phyloP scores from a whole-genome alignment of 805 yeast genomes.

The Lipomyces yamadae region DNA sequence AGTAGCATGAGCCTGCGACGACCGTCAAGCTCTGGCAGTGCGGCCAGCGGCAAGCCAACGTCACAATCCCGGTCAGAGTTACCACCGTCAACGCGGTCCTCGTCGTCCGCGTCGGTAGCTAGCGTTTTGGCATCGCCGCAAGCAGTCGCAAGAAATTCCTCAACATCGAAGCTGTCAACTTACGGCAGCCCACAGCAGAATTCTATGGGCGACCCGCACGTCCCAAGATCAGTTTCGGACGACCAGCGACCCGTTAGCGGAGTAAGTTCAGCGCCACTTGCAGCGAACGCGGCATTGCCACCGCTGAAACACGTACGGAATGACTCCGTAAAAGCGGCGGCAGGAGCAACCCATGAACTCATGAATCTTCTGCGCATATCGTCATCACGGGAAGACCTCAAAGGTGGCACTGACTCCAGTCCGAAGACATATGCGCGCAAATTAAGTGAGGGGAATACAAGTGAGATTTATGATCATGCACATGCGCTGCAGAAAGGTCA shows the following conservation, averaged over 20 bases:
- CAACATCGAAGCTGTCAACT: not conserved
- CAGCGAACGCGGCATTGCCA: not conserved
- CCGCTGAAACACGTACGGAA: not conserved
- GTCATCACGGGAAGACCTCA: not conserved
- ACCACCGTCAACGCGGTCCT: not conserved
- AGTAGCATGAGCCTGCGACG: not conserved
- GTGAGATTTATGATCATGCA: not conserved
- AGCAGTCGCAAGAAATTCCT: not conserved
- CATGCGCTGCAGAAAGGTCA: not conserved
- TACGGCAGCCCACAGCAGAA: not conserved
- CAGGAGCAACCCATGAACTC: slow-evolving; percentile 2
- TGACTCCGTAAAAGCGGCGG: not conserved
- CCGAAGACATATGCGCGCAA: not conserved
- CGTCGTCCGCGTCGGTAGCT: slow-evolving; percentile 4
- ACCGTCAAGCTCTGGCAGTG: not conserved
- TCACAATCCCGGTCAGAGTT: not conserved
- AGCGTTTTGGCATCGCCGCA: not conserved
- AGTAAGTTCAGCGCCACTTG: not conserved
- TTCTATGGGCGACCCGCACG: not conserved
- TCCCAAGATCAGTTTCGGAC: not conserved
- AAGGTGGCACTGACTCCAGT: not conserved
- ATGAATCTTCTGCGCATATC: not conserved
- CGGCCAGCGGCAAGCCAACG: not conserved
- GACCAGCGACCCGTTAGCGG: not conserved
- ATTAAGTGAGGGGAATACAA: not conserved